Percentiles rank a stretch among this genome's conserved stretches.
Conservation (phyloP, 2,329 filamentous ascomycete genomes). For the Penicillium sp. region DNA sequence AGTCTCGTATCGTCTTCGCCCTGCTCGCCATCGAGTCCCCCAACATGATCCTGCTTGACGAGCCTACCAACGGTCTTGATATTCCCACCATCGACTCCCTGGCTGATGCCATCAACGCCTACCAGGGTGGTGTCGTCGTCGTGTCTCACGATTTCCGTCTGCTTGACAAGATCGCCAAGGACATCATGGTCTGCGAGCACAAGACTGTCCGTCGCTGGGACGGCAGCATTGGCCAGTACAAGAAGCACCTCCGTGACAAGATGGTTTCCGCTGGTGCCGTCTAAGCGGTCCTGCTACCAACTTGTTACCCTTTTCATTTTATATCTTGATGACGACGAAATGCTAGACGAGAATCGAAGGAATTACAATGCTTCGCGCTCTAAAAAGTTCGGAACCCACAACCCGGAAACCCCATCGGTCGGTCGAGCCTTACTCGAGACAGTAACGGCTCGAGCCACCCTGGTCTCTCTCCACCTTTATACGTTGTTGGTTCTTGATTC, state of each 20-base stretch:
- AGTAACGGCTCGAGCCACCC: background rate
- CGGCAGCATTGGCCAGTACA: conserved; percentile 89
- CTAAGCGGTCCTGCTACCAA: conserved; percentile 48
- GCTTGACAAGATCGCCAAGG: conserved; percentile 98
- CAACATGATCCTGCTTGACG: conserved; percentile 97
- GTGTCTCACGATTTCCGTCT: conserved; percentile 99
- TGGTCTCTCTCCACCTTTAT: background rate
- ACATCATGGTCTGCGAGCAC: conserved; percentile 99
- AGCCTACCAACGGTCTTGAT: conserved; percentile 99
- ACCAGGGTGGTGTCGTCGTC: conserved; percentile 93
- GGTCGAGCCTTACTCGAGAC: background rate
- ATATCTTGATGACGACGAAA: conserved; percentile 34
- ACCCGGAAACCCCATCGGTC: background rate
- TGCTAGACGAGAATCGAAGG: conserved; percentile 34
- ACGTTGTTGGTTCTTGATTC: conserved; percentile 6
- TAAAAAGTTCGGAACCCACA: conserved; percentile 20
- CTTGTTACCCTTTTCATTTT: conserved; percentile 19
- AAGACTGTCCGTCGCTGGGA: conserved; percentile 90
- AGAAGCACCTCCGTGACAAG: conserved; percentile 98
- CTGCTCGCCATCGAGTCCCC: conserved; percentile 91
- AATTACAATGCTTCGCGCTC: conserved; percentile 21
- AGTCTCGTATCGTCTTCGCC: conserved; percentile 97
- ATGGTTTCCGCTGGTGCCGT: conserved; percentile 88
- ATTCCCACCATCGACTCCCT: conserved; percentile 97
- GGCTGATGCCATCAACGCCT: conserved; percentile 96